phyloP scores from a whole-genome alignment of 1,284 basidiomycete genomes.

The Heterobasidion annosum region DNA sequence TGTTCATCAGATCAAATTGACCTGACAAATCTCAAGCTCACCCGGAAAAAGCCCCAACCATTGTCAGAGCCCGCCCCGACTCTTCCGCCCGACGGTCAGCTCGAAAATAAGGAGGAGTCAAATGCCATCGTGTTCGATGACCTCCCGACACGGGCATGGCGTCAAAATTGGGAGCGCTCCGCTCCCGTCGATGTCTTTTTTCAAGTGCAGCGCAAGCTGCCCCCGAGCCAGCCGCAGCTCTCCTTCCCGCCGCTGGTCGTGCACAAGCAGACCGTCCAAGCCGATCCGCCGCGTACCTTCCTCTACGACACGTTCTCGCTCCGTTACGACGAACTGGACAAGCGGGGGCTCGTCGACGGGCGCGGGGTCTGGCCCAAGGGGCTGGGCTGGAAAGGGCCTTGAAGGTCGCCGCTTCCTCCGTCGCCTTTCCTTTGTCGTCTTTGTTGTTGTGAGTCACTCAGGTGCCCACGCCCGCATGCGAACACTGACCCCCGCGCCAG shows the following conservation, averaged over 20 bases:
- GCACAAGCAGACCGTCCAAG: not conserved
- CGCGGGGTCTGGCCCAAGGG: not conserved
- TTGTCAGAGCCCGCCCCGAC: too few relatives aligned
- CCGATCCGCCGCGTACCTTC: not conserved
- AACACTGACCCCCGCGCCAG: too few relatives aligned
- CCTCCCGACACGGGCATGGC: not conserved
- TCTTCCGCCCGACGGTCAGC: too few relatives aligned
- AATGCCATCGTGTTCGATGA: not conserved
- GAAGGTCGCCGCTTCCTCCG: too few relatives aligned
- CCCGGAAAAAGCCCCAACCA: too few relatives aligned
- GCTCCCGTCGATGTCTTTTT: not conserved
- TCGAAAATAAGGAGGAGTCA: not conserved
- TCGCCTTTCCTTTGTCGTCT: too few relatives aligned
- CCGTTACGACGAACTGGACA: not conserved
- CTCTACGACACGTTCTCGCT: not conserved
- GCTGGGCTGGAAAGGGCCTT: too few relatives aligned
- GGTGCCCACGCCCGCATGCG: too few relatives aligned
- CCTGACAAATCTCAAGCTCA: too few relatives aligned
- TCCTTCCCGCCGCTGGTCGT: not conserved
- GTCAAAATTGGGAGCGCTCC: too few relatives aligned
- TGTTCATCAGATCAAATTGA: not conserved
- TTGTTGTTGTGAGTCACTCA: too few relatives aligned
- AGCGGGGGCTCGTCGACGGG: not conserved
- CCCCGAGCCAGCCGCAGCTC: not conserved
- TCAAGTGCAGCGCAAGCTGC: not conserved